phyloP scores from a whole-genome alignment of 495 filamentous ascomycete genomes.

The Daldinia caldariorum region DNA sequence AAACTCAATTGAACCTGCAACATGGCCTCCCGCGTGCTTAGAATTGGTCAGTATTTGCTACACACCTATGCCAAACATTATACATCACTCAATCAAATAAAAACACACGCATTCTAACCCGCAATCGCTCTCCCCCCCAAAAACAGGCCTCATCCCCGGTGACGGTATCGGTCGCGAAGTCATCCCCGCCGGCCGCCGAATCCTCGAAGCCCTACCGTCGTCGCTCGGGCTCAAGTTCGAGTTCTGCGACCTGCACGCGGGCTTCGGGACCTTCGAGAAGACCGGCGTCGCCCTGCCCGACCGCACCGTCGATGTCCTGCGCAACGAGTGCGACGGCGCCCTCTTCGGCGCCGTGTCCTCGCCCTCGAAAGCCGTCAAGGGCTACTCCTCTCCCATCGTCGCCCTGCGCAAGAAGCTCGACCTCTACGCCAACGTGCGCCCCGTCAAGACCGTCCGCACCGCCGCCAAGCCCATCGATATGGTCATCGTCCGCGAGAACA shows the following conservation, averaged over 20 bases:
- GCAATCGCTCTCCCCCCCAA: constrained; percentile 15
- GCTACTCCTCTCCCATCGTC: constrained; percentile 97
- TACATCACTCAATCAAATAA: neutral
- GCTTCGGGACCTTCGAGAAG: constrained; percentile 89
- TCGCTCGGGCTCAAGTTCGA: constrained; percentile 89
- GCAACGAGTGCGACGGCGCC: constrained; percentile 91
- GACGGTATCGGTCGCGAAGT: constrained; percentile 99
- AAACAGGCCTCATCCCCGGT: constrained; percentile 89
- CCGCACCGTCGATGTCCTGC: constrained; percentile 84
- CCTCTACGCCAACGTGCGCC: constrained; percentile 97
- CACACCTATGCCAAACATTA: neutral
- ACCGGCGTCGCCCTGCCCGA: constrained; percentile 89
- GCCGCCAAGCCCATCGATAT: constrained; percentile 81
- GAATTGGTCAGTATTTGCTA: constrained; percentile 63
- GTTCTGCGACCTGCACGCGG: constrained; percentile 90
- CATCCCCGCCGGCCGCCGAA: constrained; percentile 89
- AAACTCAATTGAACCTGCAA: constrained; percentile 37
- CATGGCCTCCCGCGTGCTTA: constrained; percentile 67
- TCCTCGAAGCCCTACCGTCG: constrained; percentile 88
- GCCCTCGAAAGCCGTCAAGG: constrained; percentile 84
- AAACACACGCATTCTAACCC: neutral
- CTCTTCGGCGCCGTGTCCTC: constrained; percentile 97
- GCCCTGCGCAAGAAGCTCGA: constrained; percentile 94
- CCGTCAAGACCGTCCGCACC: constrained; percentile 82
- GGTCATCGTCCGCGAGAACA: constrained; percentile 98